phyloP scores from a whole-genome alignment of 139 green algal genomes.

The Tetradesmus obliquus region DNA sequence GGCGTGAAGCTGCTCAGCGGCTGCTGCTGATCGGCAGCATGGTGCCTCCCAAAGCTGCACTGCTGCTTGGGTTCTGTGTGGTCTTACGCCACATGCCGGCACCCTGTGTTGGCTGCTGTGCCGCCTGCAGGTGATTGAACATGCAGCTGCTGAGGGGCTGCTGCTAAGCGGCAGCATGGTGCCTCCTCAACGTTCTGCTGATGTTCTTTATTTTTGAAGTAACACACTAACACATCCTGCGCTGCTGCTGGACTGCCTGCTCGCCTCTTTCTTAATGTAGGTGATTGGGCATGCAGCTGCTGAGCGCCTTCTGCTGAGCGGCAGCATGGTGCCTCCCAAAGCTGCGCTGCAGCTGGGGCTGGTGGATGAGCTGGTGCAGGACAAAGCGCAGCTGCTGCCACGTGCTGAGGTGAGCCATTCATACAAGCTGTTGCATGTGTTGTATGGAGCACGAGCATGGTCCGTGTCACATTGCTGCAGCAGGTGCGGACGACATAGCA shows the following conservation, averaged over 20 bases:
- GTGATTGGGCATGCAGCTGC: conserved; percentile 66
- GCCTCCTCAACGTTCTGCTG: too few relatives aligned
- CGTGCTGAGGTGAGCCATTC: conserved; percentile 2
- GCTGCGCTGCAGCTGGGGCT: conserved; percentile 77
- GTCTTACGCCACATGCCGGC: too few relatives aligned
- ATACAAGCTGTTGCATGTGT: not conserved
- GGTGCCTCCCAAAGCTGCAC: conserved; percentile 39
- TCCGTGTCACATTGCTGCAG: too few relatives aligned
- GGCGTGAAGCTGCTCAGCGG: conserved; percentile 62
- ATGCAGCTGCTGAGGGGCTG: conserved; percentile 64
- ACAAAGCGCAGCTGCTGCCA: conserved; percentile 63
- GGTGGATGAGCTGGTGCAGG: conserved; percentile 75
- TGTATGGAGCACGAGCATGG: not conserved
- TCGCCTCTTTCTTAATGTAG: too few relatives aligned
- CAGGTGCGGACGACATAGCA: too few relatives aligned
- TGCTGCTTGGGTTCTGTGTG: too few relatives aligned
- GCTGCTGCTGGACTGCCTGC: not conserved
- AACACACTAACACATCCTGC: too few relatives aligned
- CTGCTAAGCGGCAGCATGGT: conserved; percentile 64
- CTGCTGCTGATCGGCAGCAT: conserved; percentile 68
- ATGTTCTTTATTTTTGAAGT: too few relatives aligned
- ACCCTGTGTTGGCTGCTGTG: too few relatives aligned
- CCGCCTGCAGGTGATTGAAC: conserved; percentile 70
- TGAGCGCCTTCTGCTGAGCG: conserved; percentile 70
- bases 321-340: conserved; percentile 32